Base-by-base conservation (phyloP, 2,329 filamentous ascomycete genomes). In the Pseudocercospora fijiensis region DNA sequence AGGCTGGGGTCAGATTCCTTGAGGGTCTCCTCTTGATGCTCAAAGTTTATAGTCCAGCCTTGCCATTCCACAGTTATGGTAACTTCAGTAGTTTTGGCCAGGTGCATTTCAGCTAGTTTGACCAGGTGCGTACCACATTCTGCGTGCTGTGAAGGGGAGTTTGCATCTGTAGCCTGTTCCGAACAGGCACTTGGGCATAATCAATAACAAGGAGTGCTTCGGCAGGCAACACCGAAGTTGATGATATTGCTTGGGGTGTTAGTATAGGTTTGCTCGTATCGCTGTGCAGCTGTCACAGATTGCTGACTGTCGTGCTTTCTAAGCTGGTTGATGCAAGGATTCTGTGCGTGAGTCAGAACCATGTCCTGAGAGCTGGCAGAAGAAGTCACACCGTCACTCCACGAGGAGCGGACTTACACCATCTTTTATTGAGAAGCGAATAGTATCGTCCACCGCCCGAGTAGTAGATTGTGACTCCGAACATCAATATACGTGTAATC, bases 271-370 rank as follows among this genome's bases (percentile, higher is more conserved):
- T 26, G 26, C 22, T 53, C 49, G 11, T 53, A 28, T 24, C 26
- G 49, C 26, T 30, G 49, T 53, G 28, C 11, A 27, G 24, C 28
- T 11, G 26, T 28, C 49, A 53, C 49, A 53, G 1, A 16, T 26
- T 49, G 49, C 28, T 53, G 24, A 53, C 49, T 53, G 49, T 53
- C 7, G 26, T 53, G 49, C 49, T 53, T 53, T 53, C 49, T 53
- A 53, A 53, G 28, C 49, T 53, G 49, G 49, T 53, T 53, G 49
- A 7, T n/a, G 10, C 49, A 24, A 53, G 26, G 49, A 28, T 53
- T 4, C 26, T 24, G 24, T 16, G 26, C 10, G 7, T 7, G 26
- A 8, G 26, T 30, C 49, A n/a, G 49, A 24, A 30, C 24, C 16
- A 26, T 49, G 24, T 26, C 20, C 37, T 41, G 16, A 16, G 5